Percentiles rank a stretch among this genome's conserved stretches.
These are phyloP conservation scores for Sicyos baderoa DNA, from an alignment of 306 rosid species.

Conservation along the genomic window DNA sequence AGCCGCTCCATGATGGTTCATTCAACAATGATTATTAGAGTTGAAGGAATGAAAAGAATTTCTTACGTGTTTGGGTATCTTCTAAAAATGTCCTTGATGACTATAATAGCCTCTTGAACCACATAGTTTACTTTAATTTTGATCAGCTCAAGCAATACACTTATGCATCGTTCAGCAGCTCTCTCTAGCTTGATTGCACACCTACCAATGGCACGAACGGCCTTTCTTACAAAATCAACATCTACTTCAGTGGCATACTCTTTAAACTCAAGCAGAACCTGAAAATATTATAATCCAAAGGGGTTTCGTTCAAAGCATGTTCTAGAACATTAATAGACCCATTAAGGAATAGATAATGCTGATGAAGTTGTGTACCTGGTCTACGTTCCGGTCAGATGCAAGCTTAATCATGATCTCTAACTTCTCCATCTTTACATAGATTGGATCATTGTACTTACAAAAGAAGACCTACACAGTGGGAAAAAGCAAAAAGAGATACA, in stretches of 20 bases:
- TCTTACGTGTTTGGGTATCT: constrained; percentile 98
- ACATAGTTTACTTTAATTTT: constrained; percentile 98
- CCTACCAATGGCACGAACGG: constrained; percentile 99
- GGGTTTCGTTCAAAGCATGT: not conserved
- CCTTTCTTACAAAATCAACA: constrained; percentile 93
- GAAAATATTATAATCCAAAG: constrained; percentile 27
- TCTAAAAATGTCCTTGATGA: constrained; percentile 97
- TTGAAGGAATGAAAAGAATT: not conserved
- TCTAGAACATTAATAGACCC: constrained; percentile 1
- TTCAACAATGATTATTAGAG: not conserved
- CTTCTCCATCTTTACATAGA: constrained; percentile 97
- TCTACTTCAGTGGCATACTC: constrained; percentile 99
- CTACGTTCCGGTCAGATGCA: constrained; percentile 92
- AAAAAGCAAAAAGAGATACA: not conserved
- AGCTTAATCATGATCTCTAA: constrained; percentile 98
- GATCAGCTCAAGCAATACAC: constrained; percentile 95
- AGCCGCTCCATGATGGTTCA: too few relatives aligned
- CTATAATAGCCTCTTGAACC: constrained; percentile 99
- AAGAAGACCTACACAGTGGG: constrained; percentile 65
- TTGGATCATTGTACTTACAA: constrained; percentile 99
- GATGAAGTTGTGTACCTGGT: constrained; percentile 51
- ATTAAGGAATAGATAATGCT: constrained; percentile 6
- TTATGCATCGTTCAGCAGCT: constrained; percentile 99
- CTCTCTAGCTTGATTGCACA: constrained; percentile 98
- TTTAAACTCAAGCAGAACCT: constrained; percentile 94